These are phyloP conservation scores for Populus trichocarpa DNA, from an alignment of 441 rosid species.

Conservation along the genomic window DNA sequence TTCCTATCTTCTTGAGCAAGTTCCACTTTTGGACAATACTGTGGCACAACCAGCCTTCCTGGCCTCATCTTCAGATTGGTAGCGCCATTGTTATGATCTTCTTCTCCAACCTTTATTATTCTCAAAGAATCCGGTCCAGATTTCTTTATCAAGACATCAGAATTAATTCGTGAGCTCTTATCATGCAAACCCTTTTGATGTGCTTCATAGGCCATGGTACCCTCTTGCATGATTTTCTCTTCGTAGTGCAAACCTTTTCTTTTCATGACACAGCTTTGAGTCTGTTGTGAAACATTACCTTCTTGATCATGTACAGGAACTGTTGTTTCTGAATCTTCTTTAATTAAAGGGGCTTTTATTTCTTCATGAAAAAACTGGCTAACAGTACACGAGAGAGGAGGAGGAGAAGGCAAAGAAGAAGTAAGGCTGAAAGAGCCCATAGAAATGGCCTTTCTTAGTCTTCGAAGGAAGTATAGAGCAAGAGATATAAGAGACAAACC, in stretches of 20 bases:
- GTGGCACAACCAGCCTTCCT: slow-evolving; percentile 35
- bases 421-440: slow-evolving; percentile 18
- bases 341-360: neutral
- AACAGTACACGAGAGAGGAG: slow-evolving; percentile 14
- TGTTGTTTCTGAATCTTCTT: neutral
- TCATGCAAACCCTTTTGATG: slow-evolving; percentile 11
- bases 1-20: slow-evolving; percentile 8
- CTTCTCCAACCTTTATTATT: neutral
- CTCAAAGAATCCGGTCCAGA: neutral
- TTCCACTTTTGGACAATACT: slow-evolving; percentile 15
- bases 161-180: neutral
- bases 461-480: slow-evolving; percentile 1
- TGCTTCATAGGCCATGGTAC: slow-evolving; percentile 1
- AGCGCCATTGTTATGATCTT: neutral
- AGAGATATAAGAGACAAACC: slow-evolving; percentile 23
- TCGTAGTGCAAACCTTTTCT: neutral
- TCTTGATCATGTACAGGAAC: neutral
- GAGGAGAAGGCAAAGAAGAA: slow-evolving; percentile 3
- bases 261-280: neutral
- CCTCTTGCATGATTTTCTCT: neutral
- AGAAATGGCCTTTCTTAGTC: slow-evolving; percentile 10
- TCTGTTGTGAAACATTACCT: neutral
- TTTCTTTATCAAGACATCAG: neutral
- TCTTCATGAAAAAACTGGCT: slow-evolving; percentile 12
- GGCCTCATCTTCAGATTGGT: slow-evolving; percentile 36